Evolutionary conservation across 108 stramenopile genomes (phyloP).

Genomic region (Cyclotella choctawhatcheeana): DNA sequence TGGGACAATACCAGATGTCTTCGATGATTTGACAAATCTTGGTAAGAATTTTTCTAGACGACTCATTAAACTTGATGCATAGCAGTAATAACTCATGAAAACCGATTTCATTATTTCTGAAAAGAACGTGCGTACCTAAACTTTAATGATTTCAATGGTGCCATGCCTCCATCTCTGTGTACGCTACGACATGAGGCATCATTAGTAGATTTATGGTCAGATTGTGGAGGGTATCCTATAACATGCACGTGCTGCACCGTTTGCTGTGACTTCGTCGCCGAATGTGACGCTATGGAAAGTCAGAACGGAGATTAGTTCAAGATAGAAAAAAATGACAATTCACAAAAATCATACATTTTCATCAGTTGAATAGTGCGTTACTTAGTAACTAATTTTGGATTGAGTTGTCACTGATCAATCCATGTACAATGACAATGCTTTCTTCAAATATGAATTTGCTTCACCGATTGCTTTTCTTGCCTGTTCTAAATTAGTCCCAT

Average conservation of each 20-base stretch:
- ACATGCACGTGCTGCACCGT: conserved; percentile 52
- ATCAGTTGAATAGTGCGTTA: no score
- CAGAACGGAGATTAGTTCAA: conserved; percentile 14
- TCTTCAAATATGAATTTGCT: conserved; percentile 60
- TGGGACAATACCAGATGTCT: conserved; percentile 44
- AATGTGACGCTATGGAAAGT: conserved; percentile 46
- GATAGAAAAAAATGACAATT: no score
- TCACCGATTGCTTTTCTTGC: conserved; percentile 60
- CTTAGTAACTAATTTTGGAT: no score
- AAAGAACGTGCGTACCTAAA: conserved; percentile 42
- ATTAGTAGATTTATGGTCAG: conserved; percentile 46
- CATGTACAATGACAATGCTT: conserved; percentile 45
- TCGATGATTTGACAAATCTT: conserved; percentile 21
- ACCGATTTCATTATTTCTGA: background rate
- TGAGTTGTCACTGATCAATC: no score
- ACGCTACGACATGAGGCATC: conserved; percentile 27
- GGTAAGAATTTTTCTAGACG: no score
- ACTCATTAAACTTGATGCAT: no score
- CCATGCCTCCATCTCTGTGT: conserved; percentile 48
- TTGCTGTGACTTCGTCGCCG: conserved; percentile 50
- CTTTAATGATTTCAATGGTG: conserved; percentile 45
- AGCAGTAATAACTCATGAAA: no score
- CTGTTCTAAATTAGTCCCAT: conserved; percentile 62
- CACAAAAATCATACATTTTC: no score
- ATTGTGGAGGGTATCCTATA: conserved; percentile 50